phyloP scores from a whole-genome alignment of 208 protist species.

The Crithidia brevicula region DNA sequence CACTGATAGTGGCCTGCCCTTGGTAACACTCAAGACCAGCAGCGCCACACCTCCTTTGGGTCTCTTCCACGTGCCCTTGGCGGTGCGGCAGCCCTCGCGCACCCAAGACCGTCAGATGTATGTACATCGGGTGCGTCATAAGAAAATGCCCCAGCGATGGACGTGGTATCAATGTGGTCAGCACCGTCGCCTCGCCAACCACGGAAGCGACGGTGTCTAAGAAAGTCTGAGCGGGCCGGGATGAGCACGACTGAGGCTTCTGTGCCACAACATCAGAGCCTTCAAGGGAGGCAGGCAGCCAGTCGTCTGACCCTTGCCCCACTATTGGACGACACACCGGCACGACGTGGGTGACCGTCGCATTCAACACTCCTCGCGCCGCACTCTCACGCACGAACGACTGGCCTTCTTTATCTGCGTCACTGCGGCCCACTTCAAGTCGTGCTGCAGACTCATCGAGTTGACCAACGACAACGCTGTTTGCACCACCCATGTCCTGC shows the following conservation, averaged over 20 bases:
- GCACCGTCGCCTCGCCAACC: constrained; percentile 14
- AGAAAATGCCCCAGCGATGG: not conserved
- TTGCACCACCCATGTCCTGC: too few species aligned
- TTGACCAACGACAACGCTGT: too few species aligned
- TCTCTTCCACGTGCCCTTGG: not conserved
- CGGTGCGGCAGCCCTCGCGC: not conserved
- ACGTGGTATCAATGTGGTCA: not conserved
- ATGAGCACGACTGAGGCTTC: not conserved
- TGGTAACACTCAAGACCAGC: too few species aligned
- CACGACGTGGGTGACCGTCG: constrained; percentile 10
- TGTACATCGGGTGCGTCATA: not conserved
- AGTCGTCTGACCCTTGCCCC: not conserved
- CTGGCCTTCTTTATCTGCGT: not conserved
- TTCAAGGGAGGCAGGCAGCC: not conserved
- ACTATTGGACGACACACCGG: not conserved
- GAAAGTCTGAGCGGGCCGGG: not conserved
- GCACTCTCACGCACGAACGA: too few species aligned
- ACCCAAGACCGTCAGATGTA: constrained; percentile 5
- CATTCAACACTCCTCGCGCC: not conserved
- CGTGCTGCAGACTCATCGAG: too few species aligned
- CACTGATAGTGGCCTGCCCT: not conserved
- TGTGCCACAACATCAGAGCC: not conserved
- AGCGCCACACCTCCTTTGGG: not conserved
- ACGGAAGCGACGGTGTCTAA: not conserved
- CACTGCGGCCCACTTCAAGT: not conserved